These are phyloP conservation scores for Candida sanyiensis DNA, from an alignment of 805 yeast species.

Conservation along the genomic window DNA sequence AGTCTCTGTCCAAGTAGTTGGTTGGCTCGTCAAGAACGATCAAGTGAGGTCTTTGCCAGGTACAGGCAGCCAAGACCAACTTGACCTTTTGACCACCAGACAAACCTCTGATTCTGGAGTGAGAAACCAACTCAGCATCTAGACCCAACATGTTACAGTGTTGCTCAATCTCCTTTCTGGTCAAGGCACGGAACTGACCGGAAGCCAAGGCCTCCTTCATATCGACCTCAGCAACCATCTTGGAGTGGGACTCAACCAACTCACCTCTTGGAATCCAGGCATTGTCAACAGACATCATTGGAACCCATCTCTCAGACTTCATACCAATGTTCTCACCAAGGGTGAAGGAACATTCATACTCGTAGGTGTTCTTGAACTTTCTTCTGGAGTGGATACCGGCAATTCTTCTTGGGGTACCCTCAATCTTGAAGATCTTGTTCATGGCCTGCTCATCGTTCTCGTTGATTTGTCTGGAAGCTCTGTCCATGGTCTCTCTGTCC, in stretches of 20 bases:
- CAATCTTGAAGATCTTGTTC: slow-evolving; percentile 99
- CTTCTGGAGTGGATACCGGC: slow-evolving; percentile 92
- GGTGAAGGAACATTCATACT: slow-evolving; percentile 96
- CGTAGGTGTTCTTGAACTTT: slow-evolving; percentile 99
- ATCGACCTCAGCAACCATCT: slow-evolving; percentile 99
- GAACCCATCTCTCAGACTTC: slow-evolving; percentile 99
- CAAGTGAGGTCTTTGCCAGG: slow-evolving; percentile 99
- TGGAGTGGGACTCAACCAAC: slow-evolving; percentile 92
- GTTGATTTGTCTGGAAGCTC: slow-evolving; percentile 97
- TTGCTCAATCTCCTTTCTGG: slow-evolving; percentile 99
- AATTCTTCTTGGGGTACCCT: slow-evolving; percentile 98
- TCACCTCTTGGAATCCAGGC: slow-evolving; percentile 99
- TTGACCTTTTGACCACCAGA: slow-evolving; percentile 99
- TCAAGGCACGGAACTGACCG: slow-evolving; percentile 99
- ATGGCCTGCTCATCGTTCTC: slow-evolving; percentile 96
- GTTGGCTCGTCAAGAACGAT: slow-evolving; percentile 99
- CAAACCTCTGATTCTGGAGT: slow-evolving; percentile 99
- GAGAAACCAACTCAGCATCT: slow-evolving; percentile 98
- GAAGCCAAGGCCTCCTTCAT: slow-evolving; percentile 99
- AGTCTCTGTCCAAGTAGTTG: slow-evolving; percentile 98
- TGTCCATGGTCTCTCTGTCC: slow-evolving; percentile 99
- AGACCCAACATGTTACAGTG: slow-evolving; percentile 98
- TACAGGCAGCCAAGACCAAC: slow-evolving; percentile 99
- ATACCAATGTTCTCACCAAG: slow-evolving; percentile 98
- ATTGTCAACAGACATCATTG: slow-evolving; percentile 99